These are phyloP conservation scores for Alternaria postmessia DNA, from an alignment of 2,329 filamentous ascomycete genomes.

Conservation along the genomic window DNA sequence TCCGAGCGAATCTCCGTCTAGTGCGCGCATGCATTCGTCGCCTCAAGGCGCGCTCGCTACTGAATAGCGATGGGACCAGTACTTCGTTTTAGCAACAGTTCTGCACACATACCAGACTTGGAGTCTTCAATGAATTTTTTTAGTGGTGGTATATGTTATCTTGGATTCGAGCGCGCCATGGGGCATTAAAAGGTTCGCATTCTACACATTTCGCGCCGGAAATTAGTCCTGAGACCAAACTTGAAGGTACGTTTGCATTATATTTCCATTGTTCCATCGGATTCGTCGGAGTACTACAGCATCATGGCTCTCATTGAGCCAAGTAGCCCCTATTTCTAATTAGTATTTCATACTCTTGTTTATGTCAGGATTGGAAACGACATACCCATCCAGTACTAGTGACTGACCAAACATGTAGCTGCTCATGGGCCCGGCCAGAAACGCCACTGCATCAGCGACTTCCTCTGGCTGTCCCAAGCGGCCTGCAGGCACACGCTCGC, in stretches of 20 bases:
- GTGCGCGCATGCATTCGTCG: conserved; percentile 16
- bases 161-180: background rate
- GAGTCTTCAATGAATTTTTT: background rate
- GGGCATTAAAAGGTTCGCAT: background rate
- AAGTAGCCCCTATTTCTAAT: conserved; percentile 6
- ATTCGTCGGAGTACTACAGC: background rate
- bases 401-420: conserved; percentile 22
- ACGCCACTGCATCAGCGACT: conserved; percentile 18
- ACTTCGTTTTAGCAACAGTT: background rate
- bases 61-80: conserved; percentile 4
- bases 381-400: conserved; percentile 20
- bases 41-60: conserved; percentile 13
- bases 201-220: background rate
- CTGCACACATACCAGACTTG: background rate
- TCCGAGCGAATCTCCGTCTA: conserved; percentile 14
- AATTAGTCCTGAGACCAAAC: background rate
- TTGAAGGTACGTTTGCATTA: background rate
- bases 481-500: conserved; percentile 15
- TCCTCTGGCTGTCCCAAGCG: conserved; percentile 18
- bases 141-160: background rate
- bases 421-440: conserved; percentile 17
- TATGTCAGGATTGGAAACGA: background rate
- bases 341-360: background rate
- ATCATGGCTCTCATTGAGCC: conserved; percentile 8
- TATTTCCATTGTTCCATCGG: background rate